Evolutionary conservation across 192 early-diverging fungal genomes (phyloP), one percentile per base, ranked within the genome.

Genomic region (Mortierella hygrophila): DNA sequence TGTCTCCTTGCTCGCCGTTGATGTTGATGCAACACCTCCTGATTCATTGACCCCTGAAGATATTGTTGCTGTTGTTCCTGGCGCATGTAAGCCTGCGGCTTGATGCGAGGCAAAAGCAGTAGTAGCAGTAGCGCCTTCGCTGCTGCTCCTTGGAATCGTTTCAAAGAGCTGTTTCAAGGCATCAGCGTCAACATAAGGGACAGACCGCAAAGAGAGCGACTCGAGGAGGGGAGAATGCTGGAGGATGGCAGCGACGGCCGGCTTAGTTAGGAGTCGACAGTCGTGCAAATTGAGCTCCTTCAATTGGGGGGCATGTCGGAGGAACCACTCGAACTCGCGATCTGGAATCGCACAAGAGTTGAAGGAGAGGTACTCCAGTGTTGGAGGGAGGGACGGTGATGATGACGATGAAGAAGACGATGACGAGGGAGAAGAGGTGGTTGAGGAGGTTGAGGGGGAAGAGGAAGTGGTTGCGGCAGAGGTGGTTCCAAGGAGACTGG

Each of bases 221-320:
- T 86, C 84, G 26, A 86, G 75, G 3, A 68, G 13, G 9, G 84
- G 84, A 2, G 79, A 73, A 54, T 52, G 49, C 3, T 60, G 65
- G 23, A 77, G 84, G 26, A 86, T 86, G 23, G 84, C 77, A 4
- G 54, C 65, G 3, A 81, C 72, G 21, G 77, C 29, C 6, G 55
- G 63, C 20, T 38, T 38, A 6, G 46, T 52, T 9, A 86, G 52
- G 26, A 42, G n/a, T 32, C 54, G 75, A 46, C 84, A 80, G 68
- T 81, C 75, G 72, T 86, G 78, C 6, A 86, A 10, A 52, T 42
- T 37, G 3, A 86, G 76, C 32, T 86, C 84, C 15, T 21, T n/a
- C 7, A 86, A 65, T 1, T 41, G 63, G 20, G 84, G 79, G 3
- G 75, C 32, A 42, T 68, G 71, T 42, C 46, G 47, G 37, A 86